These are phyloP conservation scores for Nakazawaea wickerhamii DNA, from an alignment of 805 yeast genomes.

Conservation along the genomic window DNA sequence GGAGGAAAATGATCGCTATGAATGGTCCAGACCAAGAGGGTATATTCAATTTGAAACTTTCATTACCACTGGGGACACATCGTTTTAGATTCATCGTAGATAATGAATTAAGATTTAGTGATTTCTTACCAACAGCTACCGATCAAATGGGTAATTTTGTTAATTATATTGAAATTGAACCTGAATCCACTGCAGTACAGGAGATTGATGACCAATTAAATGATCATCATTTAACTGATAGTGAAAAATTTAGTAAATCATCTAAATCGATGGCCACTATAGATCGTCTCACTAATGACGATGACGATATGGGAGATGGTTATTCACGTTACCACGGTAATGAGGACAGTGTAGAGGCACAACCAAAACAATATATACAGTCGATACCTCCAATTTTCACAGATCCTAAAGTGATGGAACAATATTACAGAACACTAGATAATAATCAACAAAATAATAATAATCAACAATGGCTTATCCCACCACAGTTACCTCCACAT, in stretches of 20 bases:
- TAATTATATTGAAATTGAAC: slow-evolving; percentile 72
- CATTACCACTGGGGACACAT: slow-evolving; percentile 87
- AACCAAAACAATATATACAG: slow-evolving; percentile 45
- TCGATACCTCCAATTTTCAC: slow-evolving; percentile 81
- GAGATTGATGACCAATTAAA: slow-evolving; percentile 15
- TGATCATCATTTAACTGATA: slow-evolving; percentile 8
- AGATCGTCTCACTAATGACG: slow-evolving; percentile 61
- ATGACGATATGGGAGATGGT: slow-evolving; percentile 81
- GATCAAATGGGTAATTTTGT: slow-evolving; percentile 96
- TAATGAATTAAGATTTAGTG: slow-evolving; percentile 85
- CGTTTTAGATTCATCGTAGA: slow-evolving; percentile 91
- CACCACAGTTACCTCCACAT: slow-evolving; percentile 97
- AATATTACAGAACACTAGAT: slow-evolving; percentile 72
- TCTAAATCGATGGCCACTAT: slow-evolving; percentile 30
- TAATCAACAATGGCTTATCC: slow-evolving; percentile 63
- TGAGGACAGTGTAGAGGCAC: slow-evolving; percentile 25
- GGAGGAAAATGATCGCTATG: slow-evolving; percentile 96
- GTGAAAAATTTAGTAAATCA: slow-evolving; percentile 17
- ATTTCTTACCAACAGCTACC: slow-evolving; percentile 90
- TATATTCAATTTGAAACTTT: slow-evolving; percentile 61
- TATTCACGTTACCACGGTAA: slow-evolving; percentile 72
- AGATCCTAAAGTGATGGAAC: slow-evolving; percentile 84
- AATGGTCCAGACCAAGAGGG: slow-evolving; percentile 45
- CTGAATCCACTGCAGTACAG: slow-evolving; percentile 19
- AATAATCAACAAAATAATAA: slow-evolving; percentile 55